Evolutionary conservation across 2,329 filamentous ascomycete genomes (phyloP), one percentile per base, ranked within the genome.

Genomic region (Colletotrichum truncatum): DNA sequence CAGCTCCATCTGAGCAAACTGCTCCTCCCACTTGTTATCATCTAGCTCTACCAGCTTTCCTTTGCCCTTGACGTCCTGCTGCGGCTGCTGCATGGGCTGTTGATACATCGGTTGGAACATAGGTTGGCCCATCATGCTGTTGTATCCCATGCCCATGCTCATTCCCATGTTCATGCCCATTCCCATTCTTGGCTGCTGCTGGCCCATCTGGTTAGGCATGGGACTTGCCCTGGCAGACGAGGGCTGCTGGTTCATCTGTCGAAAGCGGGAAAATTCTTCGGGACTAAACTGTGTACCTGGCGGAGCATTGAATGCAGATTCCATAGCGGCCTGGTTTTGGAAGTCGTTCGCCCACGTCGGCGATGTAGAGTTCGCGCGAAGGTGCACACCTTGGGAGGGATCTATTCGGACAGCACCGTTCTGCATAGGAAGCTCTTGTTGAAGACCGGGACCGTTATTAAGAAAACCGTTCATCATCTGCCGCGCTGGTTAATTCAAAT

Each of bases 381-480:
- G 80, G 64, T 86, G 84, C 16, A 82, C 77, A 67, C 78, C 80
- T 53, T 86, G 84, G n/a, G 78, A 75, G 11, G 81, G 79, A 63
- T 82, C 83, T 67, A 87, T 75, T 62, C 81, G 82, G 48, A 84
- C 76, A 34, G 79, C 78, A 21, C 79, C 81, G 51, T 82, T 82
- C 64, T 84, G 83, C 73, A 85, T 81, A 9, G 82, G 78, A 70
- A 87, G 84, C 55, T 87, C 84, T 72, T 85, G 83, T 70, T 86
- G 83, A 54, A 89, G 77, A 51, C 70, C 81, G n/a, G 84, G 89
- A 58, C 87, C 88, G 74, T 96, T 91, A 75, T 97, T 93, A 73
- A 97, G 86, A 77, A 98, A 98, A 66, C 93, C 91, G 74, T 97
- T 94, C 89, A 97, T 93, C 91, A 95, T 94, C 93, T 97, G 72